Evolutionary conservation across 495 filamentous ascomycete species (phyloP).

Genomic region (Talaromyces proteolyticus): DNA sequence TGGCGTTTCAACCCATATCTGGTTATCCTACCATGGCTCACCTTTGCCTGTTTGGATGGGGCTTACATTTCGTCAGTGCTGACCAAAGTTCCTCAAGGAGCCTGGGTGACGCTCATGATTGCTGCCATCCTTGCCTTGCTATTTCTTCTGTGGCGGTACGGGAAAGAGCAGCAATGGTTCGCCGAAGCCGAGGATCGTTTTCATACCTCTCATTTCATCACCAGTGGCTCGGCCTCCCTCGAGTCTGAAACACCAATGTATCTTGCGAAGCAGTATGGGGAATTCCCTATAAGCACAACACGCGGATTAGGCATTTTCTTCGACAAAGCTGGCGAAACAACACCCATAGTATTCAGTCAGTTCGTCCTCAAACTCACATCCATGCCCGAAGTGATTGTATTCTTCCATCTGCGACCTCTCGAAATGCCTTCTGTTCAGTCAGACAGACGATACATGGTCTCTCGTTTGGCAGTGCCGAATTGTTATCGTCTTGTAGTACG

Average conservation of each 20-base stretch:
- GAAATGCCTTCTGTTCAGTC: conserved; percentile 29
- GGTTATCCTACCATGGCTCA: conserved; percentile 53
- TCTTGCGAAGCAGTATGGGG: conserved; percentile 37
- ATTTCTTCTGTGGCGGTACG: conserved; percentile 68
- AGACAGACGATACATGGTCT: conserved; percentile 43
- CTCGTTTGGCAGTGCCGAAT: conserved; percentile 42
- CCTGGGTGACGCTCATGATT: conserved; percentile 70
- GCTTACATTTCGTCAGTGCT: conserved; percentile 61
- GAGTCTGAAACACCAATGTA: conserved; percentile 21
- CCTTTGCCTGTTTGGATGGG: conserved; percentile 56
- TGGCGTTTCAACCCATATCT: conserved; percentile 55
- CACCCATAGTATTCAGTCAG: conserved; percentile 57
- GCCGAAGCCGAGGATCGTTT: conserved; percentile 52
- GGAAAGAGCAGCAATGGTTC: conserved; percentile 68
- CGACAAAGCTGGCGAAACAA: conserved; percentile 53
- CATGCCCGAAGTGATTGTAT: conserved; percentile 50
- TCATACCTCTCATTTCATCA: too few species aligned
- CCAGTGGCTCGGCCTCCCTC: conserved; percentile 39
- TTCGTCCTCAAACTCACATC: conserved; percentile 58
- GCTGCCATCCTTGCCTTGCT: conserved; percentile 49
- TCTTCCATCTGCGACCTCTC: conserved; percentile 58
- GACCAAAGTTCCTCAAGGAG: conserved; percentile 64
- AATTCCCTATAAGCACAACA: conserved; percentile 34
- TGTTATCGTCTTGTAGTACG: conserved; percentile 62
- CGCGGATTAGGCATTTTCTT: conserved; percentile 60